Evolutionary conservation across 306 rosid species (phyloP), one percentile per base, ranked within the genome.

Genomic region (Ormosia emarginata): DNA sequence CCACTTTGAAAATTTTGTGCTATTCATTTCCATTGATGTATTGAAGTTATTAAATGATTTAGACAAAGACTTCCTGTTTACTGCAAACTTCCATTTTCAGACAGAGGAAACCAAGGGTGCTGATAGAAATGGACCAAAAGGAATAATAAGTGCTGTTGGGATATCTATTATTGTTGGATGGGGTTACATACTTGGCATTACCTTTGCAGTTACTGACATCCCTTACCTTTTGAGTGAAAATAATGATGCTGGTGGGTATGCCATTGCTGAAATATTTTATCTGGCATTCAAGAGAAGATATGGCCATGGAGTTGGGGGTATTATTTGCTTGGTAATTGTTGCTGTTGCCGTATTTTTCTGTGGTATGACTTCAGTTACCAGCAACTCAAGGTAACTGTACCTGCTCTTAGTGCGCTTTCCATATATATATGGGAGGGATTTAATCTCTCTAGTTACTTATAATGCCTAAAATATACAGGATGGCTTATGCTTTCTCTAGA

Each of bases 401-500:
- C 0, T 43, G 39, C 49, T 52, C 14, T 79, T 58, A 11, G 41
- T 11, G 33, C 13, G 24, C 29, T 57, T 82, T 78, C 34, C 58
- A 24, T 24, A 24, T 24, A 24, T 24, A 14, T 52, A 34, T 41
- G 47, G 43, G 50, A 77, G 71, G 61, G 71, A 63, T n/a, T 75
- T 11, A 34, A 43, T 15, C 13, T 76, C 10, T 71, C 34, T 53
- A 49, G 78, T 73, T 44, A 79, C 66, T 80, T 57, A 56, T 24
- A 9, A 82, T 62, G 79, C 56, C 73, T 67, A 49, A 64, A 58
- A 74, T 56, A 39, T 29, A 70, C 82, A 92, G 98, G 87, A 93
- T 95, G 99, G 98, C 88, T 70, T 95, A 90, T 79, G 99, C 99
- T 37, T 95, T 95, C 90, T 95, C 99, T 53, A 92, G 99, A 83